Evolutionary conservation across 2,329 filamentous ascomycete species (phyloP), one percentile per base, ranked within the genome.

Genomic region (Ceratocystis cacaofunesta): DNA sequence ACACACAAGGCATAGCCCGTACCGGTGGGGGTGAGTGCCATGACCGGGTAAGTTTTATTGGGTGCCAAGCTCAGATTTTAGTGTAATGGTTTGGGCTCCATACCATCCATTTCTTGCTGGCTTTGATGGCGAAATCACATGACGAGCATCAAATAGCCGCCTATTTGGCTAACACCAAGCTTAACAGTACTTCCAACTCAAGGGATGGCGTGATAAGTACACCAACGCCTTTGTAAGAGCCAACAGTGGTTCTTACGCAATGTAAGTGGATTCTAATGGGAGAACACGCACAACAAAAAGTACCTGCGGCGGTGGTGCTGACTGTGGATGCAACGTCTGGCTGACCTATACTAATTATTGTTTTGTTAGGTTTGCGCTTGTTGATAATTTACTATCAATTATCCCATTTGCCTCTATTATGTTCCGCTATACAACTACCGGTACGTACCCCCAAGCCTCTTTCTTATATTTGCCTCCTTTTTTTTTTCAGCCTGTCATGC

Each of bases 391-490:
- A 0, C 80, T 96, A 3, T 91, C 96, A 73, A 87, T 96, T 79
- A 76, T 96, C 1, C 92, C 92, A 0, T 77, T 96, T 68, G 84
- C 81, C 5, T 92, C 89, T 5, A 87, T 96, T 64, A 80, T 92
- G 68, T 95, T 96, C 72, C 82, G 88, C 0, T 96, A 95, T 74
- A 96, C 91, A 17, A 96, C 96, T 74, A 88, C 89, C 1, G 83
- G 83, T 83, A 76, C 72, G 61, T 66, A 36, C 32, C 44, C 36
- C n/a, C 3, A 41, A 12, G 36, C 3, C 28, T 30, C 25, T n/a
- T 30, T 58, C 25, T n/a, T 32, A 8, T 5, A 5, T 12, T 30
- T 58, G 30, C 30, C 55, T 58, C 55, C 19, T 15, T 19, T 12
- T n/a, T 25, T 15, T 4, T 41, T 41, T 15, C 3, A 4, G 48